Evolutionary conservation across 352 stramenopile species (phyloP).

Genomic region (Phytopythium aichiense): DNA sequence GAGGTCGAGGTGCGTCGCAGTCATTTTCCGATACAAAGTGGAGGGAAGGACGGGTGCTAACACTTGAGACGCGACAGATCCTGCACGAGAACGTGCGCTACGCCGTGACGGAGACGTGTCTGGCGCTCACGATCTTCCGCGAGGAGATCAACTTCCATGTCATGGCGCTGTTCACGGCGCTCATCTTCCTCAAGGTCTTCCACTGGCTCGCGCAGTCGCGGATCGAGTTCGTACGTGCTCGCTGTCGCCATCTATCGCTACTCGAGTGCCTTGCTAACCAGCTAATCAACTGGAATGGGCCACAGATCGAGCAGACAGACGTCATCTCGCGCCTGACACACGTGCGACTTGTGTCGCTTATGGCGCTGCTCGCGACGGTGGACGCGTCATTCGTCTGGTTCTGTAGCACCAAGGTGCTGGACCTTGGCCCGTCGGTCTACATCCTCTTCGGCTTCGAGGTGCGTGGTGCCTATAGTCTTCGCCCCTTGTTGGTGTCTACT

Average conservation of each 20-base stretch:
- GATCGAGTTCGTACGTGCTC: slow-evolving; percentile 77
- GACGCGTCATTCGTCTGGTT: slow-evolving; percentile 89
- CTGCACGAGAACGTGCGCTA: slow-evolving; percentile 97
- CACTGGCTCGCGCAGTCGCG: slow-evolving; percentile 89
- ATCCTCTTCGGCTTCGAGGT: slow-evolving; percentile 97
- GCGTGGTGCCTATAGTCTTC: background rate
- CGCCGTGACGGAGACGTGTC: slow-evolving; percentile 97
- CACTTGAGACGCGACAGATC: slow-evolving; percentile 47
- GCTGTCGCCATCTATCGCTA: slow-evolving; percentile 8
- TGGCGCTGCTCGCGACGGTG: slow-evolving; percentile 80
- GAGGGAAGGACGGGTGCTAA: no score
- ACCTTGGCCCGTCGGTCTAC: slow-evolving; percentile 88
- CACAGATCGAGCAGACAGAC: slow-evolving; percentile 88
- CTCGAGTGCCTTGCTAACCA: background rate
- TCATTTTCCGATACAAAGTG: background rate
- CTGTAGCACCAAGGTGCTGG: slow-evolving; percentile 75
- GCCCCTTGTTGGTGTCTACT: slow-evolving; percentile 4
- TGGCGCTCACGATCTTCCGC: slow-evolving; percentile 99
- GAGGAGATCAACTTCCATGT: slow-evolving; percentile 96
- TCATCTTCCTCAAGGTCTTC: slow-evolving; percentile 96
- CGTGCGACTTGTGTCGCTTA: slow-evolving; percentile 84
- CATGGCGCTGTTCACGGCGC: slow-evolving; percentile 92
- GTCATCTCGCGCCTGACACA: slow-evolving; percentile 74
- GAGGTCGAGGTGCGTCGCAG: slow-evolving; percentile 65
- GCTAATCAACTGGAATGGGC: background rate